Percentiles rank a stretch among this genome's conserved stretches.
These are phyloP conservation scores for Amesomyces nigricolor DNA, from an alignment of 2,329 filamentous ascomycete species.

Conservation along the genomic window DNA sequence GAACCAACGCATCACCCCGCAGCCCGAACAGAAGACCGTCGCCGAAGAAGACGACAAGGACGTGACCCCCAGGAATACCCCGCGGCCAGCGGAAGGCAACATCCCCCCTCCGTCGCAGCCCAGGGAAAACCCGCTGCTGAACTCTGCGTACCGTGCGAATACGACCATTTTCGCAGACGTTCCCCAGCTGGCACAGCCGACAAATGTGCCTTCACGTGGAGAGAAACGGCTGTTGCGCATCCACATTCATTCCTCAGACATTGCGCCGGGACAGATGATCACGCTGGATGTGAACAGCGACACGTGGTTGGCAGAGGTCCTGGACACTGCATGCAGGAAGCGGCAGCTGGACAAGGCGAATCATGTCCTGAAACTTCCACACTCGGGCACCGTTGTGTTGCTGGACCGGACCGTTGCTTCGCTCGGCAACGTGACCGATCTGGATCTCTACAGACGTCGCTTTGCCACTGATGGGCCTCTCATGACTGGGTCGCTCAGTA, in stretches of 20 bases:
- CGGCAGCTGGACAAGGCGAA: constrained; percentile 72
- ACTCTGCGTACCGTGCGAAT: constrained; percentile 53
- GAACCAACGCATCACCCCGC: constrained; percentile 63
- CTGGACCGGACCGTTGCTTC: constrained; percentile 74
- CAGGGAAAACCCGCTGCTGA: constrained; percentile 55
- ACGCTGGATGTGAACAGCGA: constrained; percentile 73
- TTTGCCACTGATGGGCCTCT: constrained; percentile 70
- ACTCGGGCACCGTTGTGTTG: constrained; percentile 68
- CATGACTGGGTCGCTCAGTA: constrained; percentile 62
- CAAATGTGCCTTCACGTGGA: constrained; percentile 44
- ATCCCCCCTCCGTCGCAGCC: constrained; percentile 33
- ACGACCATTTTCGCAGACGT: constrained; percentile 51
- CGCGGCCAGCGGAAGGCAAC: constrained; percentile 36
- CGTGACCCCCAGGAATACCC: constrained; percentile 44
- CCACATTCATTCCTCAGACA: constrained; percentile 64
- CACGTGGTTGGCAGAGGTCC: constrained; percentile 75
- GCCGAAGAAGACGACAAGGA: constrained; percentile 37
- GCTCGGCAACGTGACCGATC: constrained; percentile 66
- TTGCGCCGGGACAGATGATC: constrained; percentile 66
- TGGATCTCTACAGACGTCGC: constrained; percentile 69
- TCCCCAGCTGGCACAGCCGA: constrained; percentile 39
- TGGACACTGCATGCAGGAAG: constrained; percentile 72
- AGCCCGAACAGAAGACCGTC: constrained; percentile 52
- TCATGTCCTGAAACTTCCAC: constrained; percentile 71
- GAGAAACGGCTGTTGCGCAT: constrained; percentile 66